These are phyloP conservation scores for Dothidotthia symphoricarpi DNA, from an alignment of 2,329 filamentous ascomycete species.

Conservation along the genomic window DNA sequence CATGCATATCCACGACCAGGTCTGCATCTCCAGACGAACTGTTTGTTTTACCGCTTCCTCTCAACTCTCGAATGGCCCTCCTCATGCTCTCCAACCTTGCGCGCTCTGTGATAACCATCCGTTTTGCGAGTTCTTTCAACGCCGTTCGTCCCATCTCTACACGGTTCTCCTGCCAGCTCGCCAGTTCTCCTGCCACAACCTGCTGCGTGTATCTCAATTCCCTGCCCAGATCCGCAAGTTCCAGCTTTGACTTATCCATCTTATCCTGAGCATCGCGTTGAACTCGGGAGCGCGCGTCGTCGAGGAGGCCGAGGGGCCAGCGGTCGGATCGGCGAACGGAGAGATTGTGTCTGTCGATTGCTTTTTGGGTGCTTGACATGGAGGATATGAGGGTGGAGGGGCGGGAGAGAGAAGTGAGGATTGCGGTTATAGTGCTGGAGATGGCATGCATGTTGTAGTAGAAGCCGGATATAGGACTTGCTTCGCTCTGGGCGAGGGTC, in stretches of 20 bases:
- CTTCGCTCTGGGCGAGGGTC: slow-evolving; percentile 64
- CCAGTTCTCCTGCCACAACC: slow-evolving; percentile 85
- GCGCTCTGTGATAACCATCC: slow-evolving; percentile 76
- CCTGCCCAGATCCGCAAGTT: slow-evolving; percentile 70
- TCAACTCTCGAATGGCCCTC: slow-evolving; percentile 66
- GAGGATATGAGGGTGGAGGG: slow-evolving; percentile 74
- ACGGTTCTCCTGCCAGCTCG: slow-evolving; percentile 90
- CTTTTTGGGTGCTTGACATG: slow-evolving; percentile 71
- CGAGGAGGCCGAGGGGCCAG: slow-evolving; percentile 78
- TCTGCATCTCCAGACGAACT: too few relatives aligned
- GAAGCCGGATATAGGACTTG: slow-evolving; percentile 69
- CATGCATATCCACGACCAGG: too few relatives aligned
- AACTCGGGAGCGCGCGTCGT: slow-evolving; percentile 79
- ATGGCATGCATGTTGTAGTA: slow-evolving; percentile 75
- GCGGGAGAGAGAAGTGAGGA: slow-evolving; percentile 74
- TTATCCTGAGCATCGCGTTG: slow-evolving; percentile 83
- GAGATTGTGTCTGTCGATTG: slow-evolving; percentile 73
- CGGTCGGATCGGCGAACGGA: slow-evolving; percentile 71
- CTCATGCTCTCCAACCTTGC: slow-evolving; percentile 77
- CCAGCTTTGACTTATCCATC: slow-evolving; percentile 65
- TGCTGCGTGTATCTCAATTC: slow-evolving; percentile 92
- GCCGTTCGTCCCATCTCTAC: slow-evolving; percentile 73
- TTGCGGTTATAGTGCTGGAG: slow-evolving; percentile 79
- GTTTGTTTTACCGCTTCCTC: too few relatives aligned
- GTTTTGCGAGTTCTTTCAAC: slow-evolving; percentile 71